These are phyloP conservation scores for Taphrina sp. DNA, from an alignment of 1,139 yeast species.

Conservation along the genomic window DNA sequence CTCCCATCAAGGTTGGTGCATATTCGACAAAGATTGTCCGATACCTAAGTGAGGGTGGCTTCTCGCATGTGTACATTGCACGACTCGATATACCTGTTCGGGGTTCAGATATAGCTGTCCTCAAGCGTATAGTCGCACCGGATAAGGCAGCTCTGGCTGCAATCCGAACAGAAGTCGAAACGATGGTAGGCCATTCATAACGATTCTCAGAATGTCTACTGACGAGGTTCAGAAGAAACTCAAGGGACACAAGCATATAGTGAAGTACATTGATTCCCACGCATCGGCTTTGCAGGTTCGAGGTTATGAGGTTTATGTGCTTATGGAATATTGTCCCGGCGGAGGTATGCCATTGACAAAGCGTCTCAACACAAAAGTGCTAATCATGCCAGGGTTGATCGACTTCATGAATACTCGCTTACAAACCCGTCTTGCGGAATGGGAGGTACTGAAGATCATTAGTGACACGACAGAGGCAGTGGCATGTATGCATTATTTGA, in stretches of 20 bases:
- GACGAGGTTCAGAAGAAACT: conserved; percentile 53
- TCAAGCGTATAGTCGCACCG: conserved; percentile 73
- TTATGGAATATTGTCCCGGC: conserved; percentile 82
- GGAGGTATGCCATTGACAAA: no score
- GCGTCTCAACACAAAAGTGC: no score
- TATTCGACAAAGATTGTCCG: conserved; percentile 58
- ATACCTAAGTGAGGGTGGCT: conserved; percentile 68
- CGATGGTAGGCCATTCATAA: conserved; percentile 50
- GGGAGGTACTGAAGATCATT: conserved; percentile 79
- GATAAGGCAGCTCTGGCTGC: conserved; percentile 67
- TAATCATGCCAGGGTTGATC: conserved; percentile 74
- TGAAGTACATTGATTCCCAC: conserved; percentile 88
- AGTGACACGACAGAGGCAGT: conserved; percentile 78
- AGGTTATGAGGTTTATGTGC: conserved; percentile 79
- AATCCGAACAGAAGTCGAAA: conserved; percentile 74
- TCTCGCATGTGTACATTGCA: conserved; percentile 75
- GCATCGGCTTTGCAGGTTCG: conserved; percentile 64
- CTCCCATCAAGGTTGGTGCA: conserved; percentile 63
- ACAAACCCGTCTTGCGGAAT: conserved; percentile 73
- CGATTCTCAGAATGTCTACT: background rate
- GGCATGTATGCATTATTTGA: conserved; percentile 80
- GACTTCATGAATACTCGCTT: conserved; percentile 94
- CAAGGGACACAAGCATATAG: conserved; percentile 73
- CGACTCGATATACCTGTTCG: conserved; percentile 40
- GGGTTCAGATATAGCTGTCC: conserved; percentile 51